Base-by-base conservation (phyloP, 1,139 yeast genomes). In the Yamadazyma diddensiae region DNA sequence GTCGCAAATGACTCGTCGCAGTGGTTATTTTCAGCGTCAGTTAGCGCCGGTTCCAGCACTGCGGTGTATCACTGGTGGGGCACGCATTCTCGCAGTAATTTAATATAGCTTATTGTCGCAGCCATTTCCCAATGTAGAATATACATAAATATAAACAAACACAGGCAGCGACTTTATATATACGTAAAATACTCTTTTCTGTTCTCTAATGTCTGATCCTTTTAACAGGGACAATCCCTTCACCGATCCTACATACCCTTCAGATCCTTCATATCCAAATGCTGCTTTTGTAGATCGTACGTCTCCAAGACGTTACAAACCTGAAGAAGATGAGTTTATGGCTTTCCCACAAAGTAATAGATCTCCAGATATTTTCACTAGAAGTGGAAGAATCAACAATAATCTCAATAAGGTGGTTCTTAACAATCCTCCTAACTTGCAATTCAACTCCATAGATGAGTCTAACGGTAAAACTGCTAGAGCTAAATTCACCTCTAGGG, bases 401-500 rank as follows among this genome's bases (percentile, higher is more conserved):
- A 47, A 36, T 26, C 23, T 41, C 26, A 40, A 42, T 32, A 38
- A 43, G 20, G 47, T 40, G 2, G 39, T 57, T 22, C 51, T 47
- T 14, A 47, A 45, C 19, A 52, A 64, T 31, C 31, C 49, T n/a
- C 49, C 49, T 3, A 41, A 44, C 21, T 43, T 45, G 18, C 42
- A 35, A 23, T 35, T 38, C 35, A 21, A 38, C 22, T 23, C 40
- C 26, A 18, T 33, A 16, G 17, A 22, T 14, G 32, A 31, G 12
- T 8, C 23, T n/a, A 23, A 21, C 21, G 42, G 35, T 8, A 42
- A 43, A 3, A 74, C 82, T 3, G 69, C 79, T 3, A 57, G 82
- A 45, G 71, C 78, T 7, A 70, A 70, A 34, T 79, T 68, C 45
- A 78, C 87, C 1, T 62, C 73, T 15, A 60, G 72, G 43, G 88